Conservation (phyloP, 352 stramenopile genomes). For the Phytophthora pistaciae region DNA sequence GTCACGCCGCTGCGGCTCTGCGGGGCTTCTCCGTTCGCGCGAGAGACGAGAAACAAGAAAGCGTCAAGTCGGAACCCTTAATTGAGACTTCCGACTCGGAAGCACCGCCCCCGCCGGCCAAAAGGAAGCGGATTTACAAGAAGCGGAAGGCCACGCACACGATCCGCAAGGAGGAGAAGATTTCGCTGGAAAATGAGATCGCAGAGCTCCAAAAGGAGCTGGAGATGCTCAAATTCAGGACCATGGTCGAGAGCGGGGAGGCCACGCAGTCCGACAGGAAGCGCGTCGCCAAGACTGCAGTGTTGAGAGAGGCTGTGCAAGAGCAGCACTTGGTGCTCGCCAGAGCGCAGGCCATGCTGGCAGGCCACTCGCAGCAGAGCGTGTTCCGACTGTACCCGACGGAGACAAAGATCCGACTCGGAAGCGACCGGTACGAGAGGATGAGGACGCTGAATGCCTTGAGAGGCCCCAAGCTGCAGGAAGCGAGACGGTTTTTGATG, state of each 20-base stretch:
- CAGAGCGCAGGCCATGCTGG: constrained; percentile 40
- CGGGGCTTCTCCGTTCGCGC: constrained; percentile 24
- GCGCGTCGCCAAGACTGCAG: constrained; percentile 5
- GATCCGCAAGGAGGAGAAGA: constrained; percentile 56
- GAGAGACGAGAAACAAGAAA: constrained; percentile 17
- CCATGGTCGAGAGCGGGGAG: constrained; percentile 29
- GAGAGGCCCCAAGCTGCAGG: constrained; percentile 38
- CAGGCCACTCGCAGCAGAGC: constrained; percentile 33
- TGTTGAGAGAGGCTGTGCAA: constrained; percentile 42
- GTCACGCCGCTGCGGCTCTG: constrained; percentile 32
- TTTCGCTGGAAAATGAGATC: constrained; percentile 37
- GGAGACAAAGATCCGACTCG: constrained; percentile 45
- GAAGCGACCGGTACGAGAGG: constrained; percentile 33
- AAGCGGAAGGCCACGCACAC: constrained; percentile 56
- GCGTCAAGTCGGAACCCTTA: constrained; percentile 4
- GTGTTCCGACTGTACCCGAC: constrained; percentile 39
- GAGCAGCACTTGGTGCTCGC: constrained; percentile 48
- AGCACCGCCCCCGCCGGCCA: constrained; percentile 6
- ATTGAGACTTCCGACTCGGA: background rate
- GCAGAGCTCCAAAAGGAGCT: constrained; percentile 42
- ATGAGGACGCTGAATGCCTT: constrained; percentile 36
- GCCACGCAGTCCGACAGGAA: constrained; percentile 23
- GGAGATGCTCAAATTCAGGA: constrained; percentile 44
- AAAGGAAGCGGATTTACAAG: constrained; percentile 48
- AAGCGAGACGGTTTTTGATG: constrained; percentile 41